phyloP scores from a whole-genome alignment of 2,329 filamentous ascomycete genomes.

The Penicillium sp. region DNA sequence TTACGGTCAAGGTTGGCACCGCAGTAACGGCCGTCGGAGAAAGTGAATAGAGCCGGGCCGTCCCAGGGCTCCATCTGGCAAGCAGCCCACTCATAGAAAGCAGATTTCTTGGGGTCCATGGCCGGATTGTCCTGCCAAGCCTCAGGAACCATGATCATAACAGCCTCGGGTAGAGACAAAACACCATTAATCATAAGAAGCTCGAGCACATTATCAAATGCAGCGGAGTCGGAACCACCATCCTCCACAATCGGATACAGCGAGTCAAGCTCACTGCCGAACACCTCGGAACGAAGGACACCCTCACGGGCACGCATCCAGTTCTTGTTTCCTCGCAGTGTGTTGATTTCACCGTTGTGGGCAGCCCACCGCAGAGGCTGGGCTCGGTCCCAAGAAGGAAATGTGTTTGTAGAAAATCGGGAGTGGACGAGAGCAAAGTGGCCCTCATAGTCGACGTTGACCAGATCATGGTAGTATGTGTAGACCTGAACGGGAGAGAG shows the following conservation, averaged over 20 bases:
- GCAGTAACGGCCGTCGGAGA: constrained; percentile 93
- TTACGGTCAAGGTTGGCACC: constrained; percentile 96
- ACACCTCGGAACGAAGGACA: constrained; percentile 87
- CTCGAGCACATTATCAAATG: constrained; percentile 95
- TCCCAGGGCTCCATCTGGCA: constrained; percentile 99
- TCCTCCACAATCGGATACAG: constrained; percentile 96
- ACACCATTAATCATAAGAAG: constrained; percentile 93
- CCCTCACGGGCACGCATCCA: constrained; percentile 98
- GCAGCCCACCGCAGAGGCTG: constrained; percentile 95
- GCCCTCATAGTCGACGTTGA: constrained; percentile 94
- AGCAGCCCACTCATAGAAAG: constrained; percentile 97
- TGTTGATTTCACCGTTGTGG: constrained; percentile 99
- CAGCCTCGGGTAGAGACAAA: constrained; percentile 87
- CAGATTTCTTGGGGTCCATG: constrained; percentile 93
- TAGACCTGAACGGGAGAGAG: constrained; percentile 93
- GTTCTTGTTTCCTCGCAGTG: constrained; percentile 95
- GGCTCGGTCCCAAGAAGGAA: constrained; percentile 96
- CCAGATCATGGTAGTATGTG: constrained; percentile 94
- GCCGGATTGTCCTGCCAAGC: constrained; percentile 91
- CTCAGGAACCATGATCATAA: constrained; percentile 98
- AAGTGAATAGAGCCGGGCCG: constrained; percentile 92
- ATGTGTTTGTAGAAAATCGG: constrained; percentile 96
- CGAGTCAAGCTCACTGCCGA: constrained; percentile 84
- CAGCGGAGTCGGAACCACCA: constrained; percentile 92
- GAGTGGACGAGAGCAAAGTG: constrained; percentile 97